Percentiles rank a stretch among this genome's conserved stretches.
phyloP scores from a whole-genome alignment of 352 stramenopile species.

The Phytophthora ramorum region DNA sequence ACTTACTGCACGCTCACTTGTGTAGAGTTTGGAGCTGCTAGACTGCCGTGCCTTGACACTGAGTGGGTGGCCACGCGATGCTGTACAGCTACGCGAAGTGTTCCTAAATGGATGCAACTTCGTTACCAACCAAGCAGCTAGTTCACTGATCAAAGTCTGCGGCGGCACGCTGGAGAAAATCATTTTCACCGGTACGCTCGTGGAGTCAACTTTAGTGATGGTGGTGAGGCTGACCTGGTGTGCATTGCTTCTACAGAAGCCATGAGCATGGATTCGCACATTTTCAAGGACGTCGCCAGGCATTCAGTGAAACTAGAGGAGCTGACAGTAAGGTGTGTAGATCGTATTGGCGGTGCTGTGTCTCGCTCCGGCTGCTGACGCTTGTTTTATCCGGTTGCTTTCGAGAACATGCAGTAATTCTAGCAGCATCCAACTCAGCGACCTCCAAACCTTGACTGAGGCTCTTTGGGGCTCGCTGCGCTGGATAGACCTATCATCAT shows the following conservation, averaged over 20 bases:
- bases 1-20: background rate
- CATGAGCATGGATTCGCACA: conserved; percentile 48
- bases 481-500: conserved; percentile 66
- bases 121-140: conserved; percentile 49
- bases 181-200: conserved; percentile 48
- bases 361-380: conserved; percentile 2
- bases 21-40: conserved; percentile 63
- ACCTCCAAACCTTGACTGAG: conserved; percentile 47
- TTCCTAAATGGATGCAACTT: conserved; percentile 61
- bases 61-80: conserved; percentile 46
- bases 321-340: conserved; percentile 53
- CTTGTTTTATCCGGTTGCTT: conserved; percentile 1
- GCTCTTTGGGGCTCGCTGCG: conserved; percentile 38
- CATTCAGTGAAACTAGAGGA: conserved; percentile 46
- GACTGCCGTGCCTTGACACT: conserved; percentile 62
- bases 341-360: background rate
- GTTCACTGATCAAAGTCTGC: conserved; percentile 47
- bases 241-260: conserved; percentile 40
- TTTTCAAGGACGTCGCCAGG: conserved; percentile 46
- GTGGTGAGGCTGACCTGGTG: conserved; percentile 2
- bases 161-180: conserved; percentile 48
- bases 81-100: conserved; percentile 41
- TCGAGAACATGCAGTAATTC: conserved; percentile 34
- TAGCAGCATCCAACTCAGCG: conserved; percentile 26
- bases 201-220: background rate